Conservation (phyloP, 1,139 yeast genomes). For the Candida sanyaensis region DNA sequence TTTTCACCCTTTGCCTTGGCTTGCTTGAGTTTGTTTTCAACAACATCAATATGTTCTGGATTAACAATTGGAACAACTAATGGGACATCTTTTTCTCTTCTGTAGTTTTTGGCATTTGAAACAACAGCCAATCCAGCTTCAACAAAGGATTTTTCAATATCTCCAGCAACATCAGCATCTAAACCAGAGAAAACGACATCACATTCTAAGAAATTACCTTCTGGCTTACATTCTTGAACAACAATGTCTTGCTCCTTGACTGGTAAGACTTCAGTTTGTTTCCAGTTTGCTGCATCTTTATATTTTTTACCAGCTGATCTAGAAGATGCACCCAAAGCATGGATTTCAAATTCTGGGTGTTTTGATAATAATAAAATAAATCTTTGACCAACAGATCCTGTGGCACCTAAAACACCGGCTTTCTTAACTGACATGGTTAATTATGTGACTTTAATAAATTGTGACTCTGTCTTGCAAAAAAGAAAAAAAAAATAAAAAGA, state of each 20-base stretch:
- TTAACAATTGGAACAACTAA: constrained; percentile 93
- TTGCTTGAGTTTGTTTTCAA: constrained; percentile 58
- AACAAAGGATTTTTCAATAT: constrained; percentile 81
- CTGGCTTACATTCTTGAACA: constrained; percentile 79
- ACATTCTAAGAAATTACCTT: constrained; percentile 75
- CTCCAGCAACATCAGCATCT: constrained; percentile 93
- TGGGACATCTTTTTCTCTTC: constrained; percentile 88
- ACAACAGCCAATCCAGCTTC: constrained; percentile 82
- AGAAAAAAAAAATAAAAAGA: not conserved
- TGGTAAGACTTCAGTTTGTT: constrained; percentile 86
- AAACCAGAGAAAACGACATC: constrained; percentile 94
- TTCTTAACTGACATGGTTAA: constrained; percentile 34
- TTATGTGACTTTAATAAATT: not conserved
- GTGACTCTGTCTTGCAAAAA: not conserved
- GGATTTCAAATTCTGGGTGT: constrained; percentile 88
- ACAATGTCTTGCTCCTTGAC: constrained; percentile 57
- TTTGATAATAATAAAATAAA: constrained; percentile 80
- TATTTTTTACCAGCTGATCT: constrained; percentile 93
- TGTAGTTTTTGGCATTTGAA: constrained; percentile 94
- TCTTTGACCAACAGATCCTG: constrained; percentile 98
- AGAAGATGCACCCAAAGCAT: constrained; percentile 87
- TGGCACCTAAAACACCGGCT: constrained; percentile 95
- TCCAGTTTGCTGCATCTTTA: constrained; percentile 89
- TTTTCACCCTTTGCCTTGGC: constrained; percentile 54
- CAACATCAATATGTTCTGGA: constrained; percentile 85